Percentiles rank a stretch among this genome's conserved stretches.
phyloP scores from a whole-genome alignment of 75 land plant genomes.

The Pinus taeda region DNA sequence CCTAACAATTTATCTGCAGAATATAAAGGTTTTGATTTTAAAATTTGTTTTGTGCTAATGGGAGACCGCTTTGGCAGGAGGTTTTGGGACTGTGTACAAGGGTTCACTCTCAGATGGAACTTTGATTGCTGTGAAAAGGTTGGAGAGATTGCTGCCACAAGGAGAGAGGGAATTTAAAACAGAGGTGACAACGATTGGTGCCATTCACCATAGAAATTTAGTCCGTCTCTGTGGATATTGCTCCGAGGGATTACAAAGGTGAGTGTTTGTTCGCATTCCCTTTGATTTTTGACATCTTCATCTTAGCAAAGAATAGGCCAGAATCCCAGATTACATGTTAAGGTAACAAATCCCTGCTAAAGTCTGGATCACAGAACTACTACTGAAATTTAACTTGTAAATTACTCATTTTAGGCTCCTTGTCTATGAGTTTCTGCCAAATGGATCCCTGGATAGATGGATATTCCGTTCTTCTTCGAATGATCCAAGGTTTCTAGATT shows the following conservation, averaged over 20 bases:
- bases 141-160: constrained; percentile 55
- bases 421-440: constrained; percentile 36
- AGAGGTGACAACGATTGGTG: constrained; percentile 79
- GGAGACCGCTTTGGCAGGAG: constrained; percentile 19
- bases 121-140: constrained; percentile 47
- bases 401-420: constrained; percentile 17
- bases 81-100: constrained; percentile 60
- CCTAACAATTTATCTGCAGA: constrained; percentile 2
- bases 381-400: neutral
- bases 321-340: neutral
- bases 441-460: constrained; percentile 41
- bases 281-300: neutral
- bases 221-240: constrained; percentile 75
- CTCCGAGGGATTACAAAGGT: constrained; percentile 75
- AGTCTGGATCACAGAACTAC: neutral
- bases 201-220: constrained; percentile 79
- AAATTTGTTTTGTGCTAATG: constrained; percentile 1
- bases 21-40: neutral
- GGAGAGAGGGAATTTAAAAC: constrained; percentile 80
- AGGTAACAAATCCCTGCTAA: neutral
- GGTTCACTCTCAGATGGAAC: constrained; percentile 51
- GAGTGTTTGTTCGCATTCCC: neutral
- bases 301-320: neutral
- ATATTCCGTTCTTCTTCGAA: constrained; percentile 16
- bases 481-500: constrained; percentile 34